A percentile compares a stretch with the other conserved stretches of the same genome.
Evolutionary conservation across 805 yeast genomes (phyloP).

Genomic region (Saturnispora serradocipensis): DNA sequence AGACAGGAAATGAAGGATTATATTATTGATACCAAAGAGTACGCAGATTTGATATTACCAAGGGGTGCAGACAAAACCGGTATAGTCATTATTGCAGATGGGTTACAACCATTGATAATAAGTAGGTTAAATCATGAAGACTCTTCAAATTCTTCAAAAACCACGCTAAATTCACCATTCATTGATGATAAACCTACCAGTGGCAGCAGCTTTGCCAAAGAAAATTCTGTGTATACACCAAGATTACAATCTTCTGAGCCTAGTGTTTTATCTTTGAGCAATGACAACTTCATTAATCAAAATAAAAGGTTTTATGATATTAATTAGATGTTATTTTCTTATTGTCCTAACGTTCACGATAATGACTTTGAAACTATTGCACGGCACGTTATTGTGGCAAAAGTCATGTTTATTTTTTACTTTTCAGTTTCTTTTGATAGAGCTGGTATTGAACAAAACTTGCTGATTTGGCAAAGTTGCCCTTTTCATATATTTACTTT

Average conservation of each 20-base stretch:
- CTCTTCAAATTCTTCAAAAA: neutral
- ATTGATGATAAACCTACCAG: slow-evolving; percentile 1
- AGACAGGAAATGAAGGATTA: slow-evolving; percentile 60
- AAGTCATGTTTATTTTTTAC: neutral
- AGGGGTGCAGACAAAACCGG: slow-evolving; percentile 57
- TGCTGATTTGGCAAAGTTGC: neutral
- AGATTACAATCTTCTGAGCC: slow-evolving; percentile 16
- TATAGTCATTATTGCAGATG: slow-evolving; percentile 53
- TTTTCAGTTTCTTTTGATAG: neutral
- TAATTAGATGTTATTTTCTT: slow-evolving; percentile 8
- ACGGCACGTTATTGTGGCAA: neutral
- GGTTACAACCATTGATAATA: slow-evolving; percentile 36
- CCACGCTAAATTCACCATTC: neutral
- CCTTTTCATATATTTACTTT: neutral
- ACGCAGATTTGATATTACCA: slow-evolving; percentile 68
- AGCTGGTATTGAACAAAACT: neutral
- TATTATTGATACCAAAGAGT: slow-evolving; percentile 59
- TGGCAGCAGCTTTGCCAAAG: slow-evolving; percentile 7
- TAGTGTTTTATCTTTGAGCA: slow-evolving; percentile 21
- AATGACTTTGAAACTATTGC: too few relatives aligned
- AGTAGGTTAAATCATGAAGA: slow-evolving; percentile 9
- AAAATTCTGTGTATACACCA: slow-evolving; percentile 9
- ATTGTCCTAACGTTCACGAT: too few relatives aligned
- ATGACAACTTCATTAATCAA: slow-evolving; percentile 21
- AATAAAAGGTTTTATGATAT: slow-evolving; percentile 24